A percentile compares a stretch with the other conserved stretches of the same genome.
Conservation (phyloP, 2,329 filamentous ascomycete genomes). For the Aspergillus fumigatus region DNA sequence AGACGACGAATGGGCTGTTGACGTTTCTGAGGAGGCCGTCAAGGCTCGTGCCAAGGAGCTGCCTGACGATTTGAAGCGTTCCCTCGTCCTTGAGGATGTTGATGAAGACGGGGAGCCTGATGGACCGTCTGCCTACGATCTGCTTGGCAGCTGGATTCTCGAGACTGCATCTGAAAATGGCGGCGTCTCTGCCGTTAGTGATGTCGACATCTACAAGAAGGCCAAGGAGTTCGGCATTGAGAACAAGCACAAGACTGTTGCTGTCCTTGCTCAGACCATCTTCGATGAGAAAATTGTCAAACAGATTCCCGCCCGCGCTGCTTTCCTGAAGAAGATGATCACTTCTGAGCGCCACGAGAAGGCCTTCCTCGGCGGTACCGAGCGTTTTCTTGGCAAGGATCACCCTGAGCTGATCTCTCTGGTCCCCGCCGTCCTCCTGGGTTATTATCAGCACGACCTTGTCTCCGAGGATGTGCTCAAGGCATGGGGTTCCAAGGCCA, state of each 20-base stretch:
- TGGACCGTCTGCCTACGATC: conserved; percentile 75
- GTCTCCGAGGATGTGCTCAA: conserved; percentile 82
- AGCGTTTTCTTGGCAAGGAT: conserved; percentile 82
- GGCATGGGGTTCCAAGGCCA: conserved; percentile 89
- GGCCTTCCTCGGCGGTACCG: conserved; percentile 88
- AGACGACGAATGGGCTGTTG: conserved; percentile 91
- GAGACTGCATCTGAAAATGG: conserved; percentile 65
- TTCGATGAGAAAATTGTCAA: conserved; percentile 86
- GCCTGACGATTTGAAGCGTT: conserved; percentile 90
- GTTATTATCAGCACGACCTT: conserved; percentile 87
- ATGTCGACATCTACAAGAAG: conserved; percentile 91
- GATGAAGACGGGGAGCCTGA: conserved; percentile 79
- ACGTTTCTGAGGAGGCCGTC: conserved; percentile 93
- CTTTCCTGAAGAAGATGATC: conserved; percentile 87
- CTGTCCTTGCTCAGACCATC: conserved; percentile 87
- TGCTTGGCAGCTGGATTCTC: conserved; percentile 89
- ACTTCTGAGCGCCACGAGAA: conserved; percentile 92
- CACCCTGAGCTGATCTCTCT: conserved; percentile 72
- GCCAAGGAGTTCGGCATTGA: conserved; percentile 95
- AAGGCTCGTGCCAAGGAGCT: conserved; percentile 90
- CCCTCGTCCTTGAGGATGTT: conserved; percentile 76
- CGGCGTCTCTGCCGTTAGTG: conserved; percentile 72
- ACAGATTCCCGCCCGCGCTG: conserved; percentile 78
- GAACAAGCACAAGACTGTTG: conserved; percentile 84
- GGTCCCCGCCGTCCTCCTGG: conserved; percentile 80